Base-by-base conservation (phyloP, 2,329 filamentous ascomycete genomes). In the Gaeumannomyces tritici region DNA sequence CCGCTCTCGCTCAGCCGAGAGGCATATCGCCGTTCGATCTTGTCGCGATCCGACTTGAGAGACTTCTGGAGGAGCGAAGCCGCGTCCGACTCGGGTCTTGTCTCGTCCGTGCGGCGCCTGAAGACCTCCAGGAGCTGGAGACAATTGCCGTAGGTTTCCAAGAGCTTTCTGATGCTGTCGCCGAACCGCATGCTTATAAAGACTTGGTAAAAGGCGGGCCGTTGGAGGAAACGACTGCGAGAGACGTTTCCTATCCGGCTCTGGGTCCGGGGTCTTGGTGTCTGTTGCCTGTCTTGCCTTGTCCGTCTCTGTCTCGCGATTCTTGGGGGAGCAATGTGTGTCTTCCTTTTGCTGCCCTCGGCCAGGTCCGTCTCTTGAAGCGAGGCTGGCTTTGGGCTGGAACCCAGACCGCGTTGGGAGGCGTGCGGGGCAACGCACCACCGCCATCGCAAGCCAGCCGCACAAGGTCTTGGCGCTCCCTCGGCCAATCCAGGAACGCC, bases 91-190 rank as follows among this genome's bases (percentile, higher is more conserved):
- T 56, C 54, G 5, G 29, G 13, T 4, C 24, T 35, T 7, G 28
- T 35, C 27, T 55, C 54, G 54, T 57, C n/a, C 5, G 56, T 21
- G 24, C 35, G 51, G 28, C 55, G 54, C 60, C 31, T 70, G 62
- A 75, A 70, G 12, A 70, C 69, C 65, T 75, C 77, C 8, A 80
- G 70, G 15, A 80, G 72, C 21, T 73, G 71, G 42, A 80, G 71
- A 64, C 78, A 79, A 65, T 73, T 79, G 59, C 75, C 73, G 63
- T 83, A 83, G 15, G 78, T 77, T 59, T 78, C 74, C 24, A 83
- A 69, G 18, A 84, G 72, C 9, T 75, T 74, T 4, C 71, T 70
- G 57, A 83, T 75, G 24, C 74, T 73, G 60, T 74, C 70, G 61
- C 77, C 75, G 65, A 83, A 80, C 47, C 73, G 68, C 72, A 74